A percentile compares a stretch with the other conserved stretches of the same genome.
Evolutionary conservation across 1,284 basidiomycete species (phyloP).

Genomic region (Leucoagaricus sp.): DNA sequence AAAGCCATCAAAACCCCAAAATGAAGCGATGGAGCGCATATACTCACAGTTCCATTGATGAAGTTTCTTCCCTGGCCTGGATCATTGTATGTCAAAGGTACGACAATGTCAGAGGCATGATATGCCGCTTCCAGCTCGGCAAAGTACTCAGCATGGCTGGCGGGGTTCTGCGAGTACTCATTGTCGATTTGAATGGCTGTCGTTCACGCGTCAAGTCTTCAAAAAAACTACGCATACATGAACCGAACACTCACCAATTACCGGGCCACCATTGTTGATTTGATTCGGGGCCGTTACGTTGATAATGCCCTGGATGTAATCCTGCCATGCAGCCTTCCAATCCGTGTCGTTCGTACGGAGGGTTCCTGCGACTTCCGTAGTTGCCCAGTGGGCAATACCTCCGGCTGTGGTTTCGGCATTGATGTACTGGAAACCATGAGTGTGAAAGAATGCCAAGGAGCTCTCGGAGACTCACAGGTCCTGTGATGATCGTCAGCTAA

Average conservation of each 20-base stretch:
- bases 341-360: conserved; percentile 72
- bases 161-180: conserved; percentile 61
- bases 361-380: conserved; percentile 62
- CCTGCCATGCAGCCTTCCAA: conserved; percentile 69
- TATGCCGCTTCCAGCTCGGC: conserved; percentile 60
- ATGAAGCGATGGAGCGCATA: neutral
- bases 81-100: conserved; percentile 77
- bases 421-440: conserved; percentile 50
- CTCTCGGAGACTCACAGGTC: conserved; percentile 30
- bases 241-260: conserved; percentile 59
- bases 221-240: neutral
- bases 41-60: conserved; percentile 62
- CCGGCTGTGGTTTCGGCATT: conserved; percentile 83
- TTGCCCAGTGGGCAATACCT: conserved; percentile 79
- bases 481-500: conserved; percentile 19
- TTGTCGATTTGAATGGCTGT: conserved; percentile 76
- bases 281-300: conserved; percentile 64
- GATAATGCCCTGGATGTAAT: conserved; percentile 68
- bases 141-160: conserved; percentile 63
- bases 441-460: neutral
- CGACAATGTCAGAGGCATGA: conserved; percentile 55
- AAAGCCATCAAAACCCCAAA: neutral
- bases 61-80: conserved; percentile 60
- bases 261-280: conserved; percentile 68
- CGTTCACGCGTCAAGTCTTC: neutral